Base-by-base conservation (phyloP, 2,329 filamentous ascomycete species). In the Fusarium sp. region DNA sequence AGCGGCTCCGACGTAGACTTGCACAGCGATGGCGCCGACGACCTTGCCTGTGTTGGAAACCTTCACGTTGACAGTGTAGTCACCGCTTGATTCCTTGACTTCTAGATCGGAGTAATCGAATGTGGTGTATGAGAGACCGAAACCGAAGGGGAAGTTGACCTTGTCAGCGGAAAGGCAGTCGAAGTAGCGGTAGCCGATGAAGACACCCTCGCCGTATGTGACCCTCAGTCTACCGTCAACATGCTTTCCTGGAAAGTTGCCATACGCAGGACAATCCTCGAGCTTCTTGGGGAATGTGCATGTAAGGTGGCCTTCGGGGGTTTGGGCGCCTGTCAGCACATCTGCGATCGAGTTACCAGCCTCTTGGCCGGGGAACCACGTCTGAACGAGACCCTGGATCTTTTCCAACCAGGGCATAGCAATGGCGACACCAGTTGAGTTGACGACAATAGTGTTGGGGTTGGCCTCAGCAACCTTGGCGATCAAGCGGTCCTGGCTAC, bases 361-460 rank as follows among this genome's bases (percentile, higher is more conserved):
- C 80, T 93, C 91, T 75, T 92, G 90, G 9, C 91, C 91, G 62
- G 90, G 88, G 76, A 91, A 93, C 90, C 90, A 92, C n/a, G 88
- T 86, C 77, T 87, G 90, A 7, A 92, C 75, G 42, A 92, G 86
- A 31, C 87, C 89, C n/a, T 88, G 88, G 22, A 91, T 84, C 39
- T 84, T 76, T 42, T 82, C 77, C 5, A 85, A 78, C 88, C 88
- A 90, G 4, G 88, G 88, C 87, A 90, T 86, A 1, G 85, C 84
- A n/a, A 89, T 81, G 4, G 90, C 89, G 0, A 90, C 90, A 58
- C 90, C 90, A 1, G 89, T 91, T 44, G 91, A 90, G 75, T 91
- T 87, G 20, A 92, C 87, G 12, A 92, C 85, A 9, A 89, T 85
- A 13, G 88, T 87, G 42, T 89, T 89, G 2, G 87, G 81, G 75